Evolutionary conservation across 768 basidiomycete genomes (phyloP), one percentile per base, ranked within the genome.

Genomic region (Cubamyces sp.): DNA sequence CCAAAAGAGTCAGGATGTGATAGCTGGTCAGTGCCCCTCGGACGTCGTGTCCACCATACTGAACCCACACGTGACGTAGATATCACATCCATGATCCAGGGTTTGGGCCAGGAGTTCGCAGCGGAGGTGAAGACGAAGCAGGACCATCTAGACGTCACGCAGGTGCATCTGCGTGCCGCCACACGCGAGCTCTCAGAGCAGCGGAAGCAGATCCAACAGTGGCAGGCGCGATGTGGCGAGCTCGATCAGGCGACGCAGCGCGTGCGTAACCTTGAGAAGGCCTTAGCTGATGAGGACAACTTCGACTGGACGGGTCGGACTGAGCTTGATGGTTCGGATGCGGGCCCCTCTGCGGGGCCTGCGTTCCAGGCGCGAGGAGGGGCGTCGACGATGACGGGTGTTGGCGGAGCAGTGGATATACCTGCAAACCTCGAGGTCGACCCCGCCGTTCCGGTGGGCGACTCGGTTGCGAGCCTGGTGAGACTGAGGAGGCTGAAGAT

Each of bases 101-200:
- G 78, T 48, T 82, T 98, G 6, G 85, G 87, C 59, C 72, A 81
- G 5, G 92, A 96, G 40, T 98, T 96, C 74, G 81, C 87, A 46
- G 66, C 82, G 23, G 97, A 99, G 74, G 84, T 98, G 65, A 88
- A 91, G 70, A 74, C 83, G 19, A 98, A 97, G 72, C 88, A 94
- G 74, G 92, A 94, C 65, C 81, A 84, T 19, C 84, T 98, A n/a
- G 92, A 94, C 62, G 84, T 90, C 18, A 94, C 90, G 12, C 92
- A 94, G 73, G 87, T 86, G 4, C 90, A 95, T 66, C 85, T 99
- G 12, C 89, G 91, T 26, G 88, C 89, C 14, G 91, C 94, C 1
- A 98, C 96, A 3, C 88, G 91, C 56, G 90, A 94, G 67, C 85
- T 99, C 21, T 88, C 94, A 0, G 92, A 95, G 67, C 92, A 94